Percentiles rank a stretch among this genome's conserved stretches.
Conservation (phyloP, 768 basidiomycete genomes). For the Hypholoma fasciculare region DNA sequence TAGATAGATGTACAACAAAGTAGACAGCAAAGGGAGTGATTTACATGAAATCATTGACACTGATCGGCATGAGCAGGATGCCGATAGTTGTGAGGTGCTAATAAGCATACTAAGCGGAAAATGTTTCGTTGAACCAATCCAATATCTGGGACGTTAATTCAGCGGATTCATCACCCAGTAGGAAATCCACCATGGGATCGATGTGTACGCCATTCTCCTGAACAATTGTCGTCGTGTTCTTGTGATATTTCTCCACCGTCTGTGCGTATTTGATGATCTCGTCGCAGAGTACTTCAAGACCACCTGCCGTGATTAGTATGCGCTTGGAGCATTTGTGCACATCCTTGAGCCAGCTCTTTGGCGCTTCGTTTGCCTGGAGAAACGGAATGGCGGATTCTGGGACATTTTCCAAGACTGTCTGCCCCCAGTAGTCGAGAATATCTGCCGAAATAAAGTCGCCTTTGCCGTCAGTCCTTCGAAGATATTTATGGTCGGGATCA, state of each 20-base stretch:
- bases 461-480: background rate
- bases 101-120: background rate
- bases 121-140: conserved; percentile 15
- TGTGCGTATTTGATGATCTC: conserved; percentile 22
- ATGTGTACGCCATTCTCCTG: conserved; percentile 17
- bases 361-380: conserved; percentile 22
- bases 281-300: conserved; percentile 24
- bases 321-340: conserved; percentile 21
- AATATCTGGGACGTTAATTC: conserved; percentile 22
- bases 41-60: no score
- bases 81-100: no score
- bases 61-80: no score
- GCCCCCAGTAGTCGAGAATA: conserved; percentile 18
- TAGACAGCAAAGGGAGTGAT: no score
- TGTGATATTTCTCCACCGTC: conserved; percentile 10
- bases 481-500: background rate
- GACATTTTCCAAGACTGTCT: conserved; percentile 23
- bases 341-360: conserved; percentile 25
- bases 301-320: conserved; percentile 27
- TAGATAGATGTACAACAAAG: no score
- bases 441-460: conserved; percentile 11
- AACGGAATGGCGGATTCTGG: conserved; percentile 21
- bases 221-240: conserved; percentile 10
- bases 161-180: conserved; percentile 16
- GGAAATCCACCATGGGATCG: conserved; percentile 18